phyloP scores from a whole-genome alignment of 352 stramenopile genomes.

The Globisporangium perplexum region DNA sequence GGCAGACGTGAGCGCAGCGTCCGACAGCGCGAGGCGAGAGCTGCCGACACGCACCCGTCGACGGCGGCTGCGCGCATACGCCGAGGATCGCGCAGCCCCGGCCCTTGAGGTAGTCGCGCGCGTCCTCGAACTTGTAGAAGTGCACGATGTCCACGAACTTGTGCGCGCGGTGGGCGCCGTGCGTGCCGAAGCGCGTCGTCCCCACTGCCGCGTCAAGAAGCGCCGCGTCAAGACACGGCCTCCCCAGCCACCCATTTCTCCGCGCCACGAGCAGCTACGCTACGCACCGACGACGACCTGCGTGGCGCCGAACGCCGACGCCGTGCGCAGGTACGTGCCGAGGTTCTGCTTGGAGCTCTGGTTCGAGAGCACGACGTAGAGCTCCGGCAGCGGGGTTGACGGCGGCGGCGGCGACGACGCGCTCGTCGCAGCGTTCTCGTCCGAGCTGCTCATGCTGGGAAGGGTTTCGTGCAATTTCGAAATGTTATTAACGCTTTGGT shows the following conservation, averaged over 20 bases:
- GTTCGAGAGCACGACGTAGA: slow-evolving; percentile 77
- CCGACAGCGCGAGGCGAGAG: too few relatives aligned
- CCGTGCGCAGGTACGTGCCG: slow-evolving; percentile 71
- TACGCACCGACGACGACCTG: slow-evolving; percentile 70
- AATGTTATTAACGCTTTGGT: not conserved
- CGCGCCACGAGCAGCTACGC: not conserved
- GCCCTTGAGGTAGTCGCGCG: slow-evolving; percentile 43
- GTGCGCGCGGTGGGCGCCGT: slow-evolving; percentile 68
- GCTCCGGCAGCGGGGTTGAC: slow-evolving; percentile 18
- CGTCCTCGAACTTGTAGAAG: slow-evolving; percentile 65
- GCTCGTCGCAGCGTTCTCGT: not conserved
- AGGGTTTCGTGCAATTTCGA: not conserved
- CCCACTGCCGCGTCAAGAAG: slow-evolving; percentile 35
- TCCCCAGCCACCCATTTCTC: not conserved
- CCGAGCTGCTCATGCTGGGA: slow-evolving; percentile 10
- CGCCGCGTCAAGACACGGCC: not conserved
- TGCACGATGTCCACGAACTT: slow-evolving; percentile 78
- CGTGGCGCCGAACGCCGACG: slow-evolving; percentile 60
- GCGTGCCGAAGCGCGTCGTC: slow-evolving; percentile 69
- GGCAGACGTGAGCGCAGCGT: too few relatives aligned
- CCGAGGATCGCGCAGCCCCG: slow-evolving; percentile 59
- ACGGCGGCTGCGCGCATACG: slow-evolving; percentile 17
- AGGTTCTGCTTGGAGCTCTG: slow-evolving; percentile 68
- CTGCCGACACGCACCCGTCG: not conserved
- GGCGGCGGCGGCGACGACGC: slow-evolving; percentile 1